Percentiles rank a stretch among this genome's conserved stretches.
These are phyloP conservation scores for Geranium rotundifolium DNA, from an alignment of 345 rosid species.

Conservation along the genomic window DNA sequence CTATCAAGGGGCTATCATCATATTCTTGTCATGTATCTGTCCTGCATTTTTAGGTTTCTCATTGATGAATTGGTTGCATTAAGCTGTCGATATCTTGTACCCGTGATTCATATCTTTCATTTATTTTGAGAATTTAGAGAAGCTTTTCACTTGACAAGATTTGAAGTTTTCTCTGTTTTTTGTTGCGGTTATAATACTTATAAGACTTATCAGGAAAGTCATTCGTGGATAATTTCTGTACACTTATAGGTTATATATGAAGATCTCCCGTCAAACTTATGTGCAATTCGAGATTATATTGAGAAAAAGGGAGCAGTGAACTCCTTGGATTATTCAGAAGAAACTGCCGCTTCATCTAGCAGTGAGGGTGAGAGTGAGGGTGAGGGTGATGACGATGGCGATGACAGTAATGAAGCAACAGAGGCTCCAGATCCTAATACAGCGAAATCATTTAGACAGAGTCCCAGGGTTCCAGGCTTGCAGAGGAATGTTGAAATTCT, in stretches of 20 bases:
- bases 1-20: no score
- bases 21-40: no score
- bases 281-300: constrained; percentile 82
- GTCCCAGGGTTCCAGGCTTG: constrained; percentile 77
- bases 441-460: constrained; percentile 31
- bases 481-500: constrained; percentile 71
- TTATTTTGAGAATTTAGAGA: no score
- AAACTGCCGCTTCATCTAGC: constrained; percentile 20
- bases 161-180: not conserved
- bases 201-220: not conserved
- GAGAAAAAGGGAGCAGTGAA: constrained; percentile 38
- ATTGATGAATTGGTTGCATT: no score
- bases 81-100: no score
- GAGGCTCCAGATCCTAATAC: constrained; percentile 5
- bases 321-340: constrained; percentile 31
- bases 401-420: no score
- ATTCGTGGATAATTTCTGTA: constrained; percentile 4
- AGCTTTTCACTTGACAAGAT: not conserved
- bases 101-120: no score
- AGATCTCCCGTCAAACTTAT: constrained; percentile 91
- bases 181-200: not conserved
- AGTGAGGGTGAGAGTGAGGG: constrained; percentile 13
- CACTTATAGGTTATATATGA: constrained; percentile 70
- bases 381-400: constrained; percentile 9
- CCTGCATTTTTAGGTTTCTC: no score